phyloP scores from a whole-genome alignment of 1,284 basidiomycete genomes.

The Chondrostereum purpureum region DNA sequence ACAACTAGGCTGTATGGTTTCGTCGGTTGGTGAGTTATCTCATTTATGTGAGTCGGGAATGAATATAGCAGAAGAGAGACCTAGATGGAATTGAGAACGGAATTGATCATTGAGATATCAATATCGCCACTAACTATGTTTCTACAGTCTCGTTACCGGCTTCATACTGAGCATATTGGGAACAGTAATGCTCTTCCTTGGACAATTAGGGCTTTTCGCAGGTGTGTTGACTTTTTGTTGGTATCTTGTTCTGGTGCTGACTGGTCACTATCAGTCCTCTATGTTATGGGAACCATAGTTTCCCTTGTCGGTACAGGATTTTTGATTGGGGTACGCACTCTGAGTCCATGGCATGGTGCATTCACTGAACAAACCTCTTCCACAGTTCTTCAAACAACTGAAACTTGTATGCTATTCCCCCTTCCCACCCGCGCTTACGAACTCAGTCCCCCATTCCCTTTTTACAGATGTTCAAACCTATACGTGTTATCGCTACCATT shows the following conservation, averaged over 20 bases:
- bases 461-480: conserved; percentile 87
- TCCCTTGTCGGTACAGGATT: conserved; percentile 87
- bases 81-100: too few species aligned
- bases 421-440: conserved; percentile 9
- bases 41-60: background rate
- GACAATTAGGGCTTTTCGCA: conserved; percentile 69
- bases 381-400: conserved; percentile 70
- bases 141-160: conserved; percentile 56
- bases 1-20: conserved; percentile 84
- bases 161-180: conserved; percentile 80
- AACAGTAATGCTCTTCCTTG: conserved; percentile 72
- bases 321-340: conserved; percentile 68
- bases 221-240: conserved; percentile 38
- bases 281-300: conserved; percentile 77
- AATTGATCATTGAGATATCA: too few species aligned
- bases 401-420: conserved; percentile 54
- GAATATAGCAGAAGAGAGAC: too few species aligned
- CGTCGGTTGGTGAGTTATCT: conserved; percentile 70
- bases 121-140: conserved; percentile 1
- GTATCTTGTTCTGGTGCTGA: background rate
- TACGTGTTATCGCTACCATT: conserved; percentile 80
- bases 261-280: conserved; percentile 53
- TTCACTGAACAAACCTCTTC: conserved; percentile 5
- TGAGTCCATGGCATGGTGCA: background rate
- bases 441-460: background rate